phyloP scores from a whole-genome alignment of 2,329 filamentous ascomycete species.

The Zarea fungicola region DNA sequence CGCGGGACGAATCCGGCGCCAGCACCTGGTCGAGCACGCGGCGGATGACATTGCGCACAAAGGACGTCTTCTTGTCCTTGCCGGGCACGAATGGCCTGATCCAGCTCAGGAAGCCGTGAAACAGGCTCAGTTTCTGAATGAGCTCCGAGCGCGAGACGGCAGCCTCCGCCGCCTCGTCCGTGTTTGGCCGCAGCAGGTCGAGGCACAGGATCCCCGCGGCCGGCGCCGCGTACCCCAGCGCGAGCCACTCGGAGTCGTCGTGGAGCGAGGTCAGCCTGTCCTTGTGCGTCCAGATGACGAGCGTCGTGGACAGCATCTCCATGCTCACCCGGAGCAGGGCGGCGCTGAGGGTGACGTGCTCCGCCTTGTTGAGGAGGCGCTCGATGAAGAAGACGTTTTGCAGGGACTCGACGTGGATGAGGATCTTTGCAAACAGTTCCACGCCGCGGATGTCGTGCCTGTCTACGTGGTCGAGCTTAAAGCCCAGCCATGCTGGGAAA shows the following conservation, averaged over 20 bases:
- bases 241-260: background rate
- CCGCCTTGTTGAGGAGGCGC: background rate
- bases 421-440: background rate
- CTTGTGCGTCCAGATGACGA: background rate
- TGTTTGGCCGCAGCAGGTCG: background rate
- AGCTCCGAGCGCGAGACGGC: background rate
- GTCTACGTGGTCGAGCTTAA: too few species aligned
- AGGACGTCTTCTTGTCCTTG: background rate
- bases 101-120: background rate
- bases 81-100: background rate
- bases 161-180: background rate
- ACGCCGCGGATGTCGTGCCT: too few species aligned
- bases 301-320: background rate
- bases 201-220: background rate
- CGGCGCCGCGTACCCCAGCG: background rate
- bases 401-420: background rate
- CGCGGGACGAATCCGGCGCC: background rate
- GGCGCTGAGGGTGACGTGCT: background rate
- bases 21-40: conserved; percentile 1
- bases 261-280: background rate
- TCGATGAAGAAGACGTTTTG: background rate
- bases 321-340: background rate
- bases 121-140: background rate
- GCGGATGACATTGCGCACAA: background rate
- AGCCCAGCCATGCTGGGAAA: too few species aligned